Conservation (phyloP, 371 early-diverging fungal species). For the Batkoa obscura region DNA sequence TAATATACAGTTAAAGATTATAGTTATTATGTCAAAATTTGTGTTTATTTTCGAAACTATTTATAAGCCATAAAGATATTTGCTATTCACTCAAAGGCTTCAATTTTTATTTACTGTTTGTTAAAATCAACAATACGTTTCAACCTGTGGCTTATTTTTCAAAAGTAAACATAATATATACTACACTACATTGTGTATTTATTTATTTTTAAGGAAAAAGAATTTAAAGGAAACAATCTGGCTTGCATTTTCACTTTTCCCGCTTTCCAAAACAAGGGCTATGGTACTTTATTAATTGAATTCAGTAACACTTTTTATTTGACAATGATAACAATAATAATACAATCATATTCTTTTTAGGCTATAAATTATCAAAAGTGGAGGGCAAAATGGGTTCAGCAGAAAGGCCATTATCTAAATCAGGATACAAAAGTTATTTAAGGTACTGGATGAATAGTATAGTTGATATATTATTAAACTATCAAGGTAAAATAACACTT, state of each 20-base stretch:
- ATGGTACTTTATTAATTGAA: slow-evolving; percentile 92
- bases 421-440: slow-evolving; percentile 83
- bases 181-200: too few species aligned
- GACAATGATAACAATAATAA: too few species aligned
- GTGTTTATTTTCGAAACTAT: slow-evolving; percentile 94
- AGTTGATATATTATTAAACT: too few species aligned
- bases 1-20: background rate
- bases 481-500: too few species aligned
- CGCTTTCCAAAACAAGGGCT: slow-evolving; percentile 89
- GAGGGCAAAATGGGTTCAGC: slow-evolving; percentile 86
- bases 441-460: too few species aligned
- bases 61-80: slow-evolving; percentile 98
- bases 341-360: background rate
- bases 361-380: slow-evolving; percentile 64
- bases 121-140: slow-evolving; percentile 49
- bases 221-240: too few species aligned
- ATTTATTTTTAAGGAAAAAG: too few species aligned
- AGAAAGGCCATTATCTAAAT: slow-evolving; percentile 96
- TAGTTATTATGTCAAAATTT: slow-evolving; percentile 94
- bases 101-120: slow-evolving; percentile 90
- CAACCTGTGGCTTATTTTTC: slow-evolving; percentile 98
- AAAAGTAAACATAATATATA: too few species aligned
- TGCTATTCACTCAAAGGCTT: slow-evolving; percentile 99
- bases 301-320: slow-evolving; percentile 31
- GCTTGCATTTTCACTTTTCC: slow-evolving; percentile 98